phyloP scores from a whole-genome alignment of 1,139 yeast genomes.

The Yamadazyma diospyri region DNA sequence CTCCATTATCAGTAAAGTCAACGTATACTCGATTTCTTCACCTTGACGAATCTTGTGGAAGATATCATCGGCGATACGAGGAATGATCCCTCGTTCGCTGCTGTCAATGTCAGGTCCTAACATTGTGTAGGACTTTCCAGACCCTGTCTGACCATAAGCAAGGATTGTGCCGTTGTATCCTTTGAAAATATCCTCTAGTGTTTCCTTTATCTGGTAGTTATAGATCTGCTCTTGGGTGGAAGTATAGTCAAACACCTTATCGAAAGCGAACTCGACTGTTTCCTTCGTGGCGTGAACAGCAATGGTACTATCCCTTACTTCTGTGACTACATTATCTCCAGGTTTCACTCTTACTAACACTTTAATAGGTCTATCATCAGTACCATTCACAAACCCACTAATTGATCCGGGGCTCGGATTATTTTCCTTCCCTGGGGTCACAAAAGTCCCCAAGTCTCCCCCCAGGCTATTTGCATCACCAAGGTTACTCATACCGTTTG shows the following conservation, averaged over 20 bases:
- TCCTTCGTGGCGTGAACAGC: slow-evolving; percentile 27
- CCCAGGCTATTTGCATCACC: too few relatives aligned
- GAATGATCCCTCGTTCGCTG: slow-evolving; percentile 57
- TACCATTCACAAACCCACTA: too few relatives aligned
- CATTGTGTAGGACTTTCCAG: slow-evolving; percentile 87
- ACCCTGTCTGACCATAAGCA: slow-evolving; percentile 88
- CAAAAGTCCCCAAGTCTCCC: too few relatives aligned
- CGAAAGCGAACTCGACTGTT: slow-evolving; percentile 50
- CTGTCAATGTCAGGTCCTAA: slow-evolving; percentile 57
- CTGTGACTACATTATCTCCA: slow-evolving; percentile 9
- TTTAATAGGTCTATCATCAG: slow-evolving; percentile 37
- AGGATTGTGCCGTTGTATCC: slow-evolving; percentile 86
- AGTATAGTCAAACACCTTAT: slow-evolving; percentile 54
- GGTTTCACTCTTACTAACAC: slow-evolving; percentile 71
- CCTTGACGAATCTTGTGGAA: slow-evolving; percentile 54
- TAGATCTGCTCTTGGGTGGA: slow-evolving; percentile 60
- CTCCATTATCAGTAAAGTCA: slow-evolving; percentile 75
- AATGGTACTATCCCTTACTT: slow-evolving; percentile 26
- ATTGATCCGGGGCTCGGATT: too few relatives aligned
- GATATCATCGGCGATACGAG: slow-evolving; percentile 66
- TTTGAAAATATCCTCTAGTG: slow-evolving; percentile 63
- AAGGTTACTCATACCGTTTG: too few relatives aligned
- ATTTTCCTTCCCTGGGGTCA: too few relatives aligned
- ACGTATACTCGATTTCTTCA: slow-evolving; percentile 60
- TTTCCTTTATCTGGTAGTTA: slow-evolving; percentile 53